Conservation (phyloP, 2,329 filamentous ascomycete species). For the Teratosphaeria destructans region DNA sequence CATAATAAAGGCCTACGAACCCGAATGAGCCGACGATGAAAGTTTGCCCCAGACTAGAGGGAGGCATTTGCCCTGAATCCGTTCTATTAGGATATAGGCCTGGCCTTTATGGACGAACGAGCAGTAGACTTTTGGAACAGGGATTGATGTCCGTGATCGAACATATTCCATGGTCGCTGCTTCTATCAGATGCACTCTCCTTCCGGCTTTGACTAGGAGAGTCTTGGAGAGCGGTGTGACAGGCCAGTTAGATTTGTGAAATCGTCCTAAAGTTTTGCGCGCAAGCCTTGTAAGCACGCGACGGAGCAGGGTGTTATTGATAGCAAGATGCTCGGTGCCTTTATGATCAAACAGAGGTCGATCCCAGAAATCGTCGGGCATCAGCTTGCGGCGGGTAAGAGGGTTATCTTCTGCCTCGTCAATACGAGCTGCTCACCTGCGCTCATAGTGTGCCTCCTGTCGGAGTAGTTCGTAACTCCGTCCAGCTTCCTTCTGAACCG, state of each 20-base stretch:
- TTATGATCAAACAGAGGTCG: neutral
- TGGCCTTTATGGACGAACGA: slow-evolving; percentile 25
- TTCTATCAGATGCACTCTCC: slow-evolving; percentile 16
- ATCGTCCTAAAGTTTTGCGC: neutral
- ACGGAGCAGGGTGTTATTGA: neutral
- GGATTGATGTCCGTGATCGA: slow-evolving; percentile 4
- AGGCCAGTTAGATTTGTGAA: neutral
- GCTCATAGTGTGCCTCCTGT: no score
- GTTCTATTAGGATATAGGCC: slow-evolving; percentile 39
- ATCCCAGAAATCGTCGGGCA: no score
- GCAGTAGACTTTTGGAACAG: no score
- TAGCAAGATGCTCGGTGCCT: neutral
- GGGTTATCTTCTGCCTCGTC: no score
- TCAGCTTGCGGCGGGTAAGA: no score
- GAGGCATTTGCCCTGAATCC: slow-evolving; percentile 8
- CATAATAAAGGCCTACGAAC: neutral
- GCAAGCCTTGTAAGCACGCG: neutral
- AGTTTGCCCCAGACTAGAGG: neutral
- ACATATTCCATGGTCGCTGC: slow-evolving; percentile 33
- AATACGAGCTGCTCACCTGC: no score
- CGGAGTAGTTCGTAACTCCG: no score
- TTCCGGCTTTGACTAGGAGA: neutral
- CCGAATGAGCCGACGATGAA: neutral
- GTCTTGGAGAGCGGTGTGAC: neutral
- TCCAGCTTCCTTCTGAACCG: no score